These are phyloP conservation scores for Halophytophthora batemanensis DNA, from an alignment of 352 stramenopile species.

Conservation along the genomic window DNA sequence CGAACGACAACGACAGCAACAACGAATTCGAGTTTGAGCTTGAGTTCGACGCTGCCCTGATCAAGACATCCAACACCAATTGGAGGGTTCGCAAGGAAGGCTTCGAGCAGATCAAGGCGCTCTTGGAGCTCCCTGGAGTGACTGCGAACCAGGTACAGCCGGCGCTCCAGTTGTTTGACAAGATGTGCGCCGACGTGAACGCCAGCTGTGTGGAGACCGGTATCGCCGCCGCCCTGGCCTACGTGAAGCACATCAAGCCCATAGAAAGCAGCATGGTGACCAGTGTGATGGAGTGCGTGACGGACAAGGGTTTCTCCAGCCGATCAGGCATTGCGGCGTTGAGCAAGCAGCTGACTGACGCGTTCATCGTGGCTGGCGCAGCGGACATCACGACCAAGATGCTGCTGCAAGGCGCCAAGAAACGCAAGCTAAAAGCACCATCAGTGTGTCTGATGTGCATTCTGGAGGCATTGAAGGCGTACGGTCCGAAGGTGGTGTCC, in stretches of 20 bases:
- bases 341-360: slow-evolving; percentile 70
- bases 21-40: too few relatives aligned
- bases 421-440: slow-evolving; percentile 86
- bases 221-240: slow-evolving; percentile 70
- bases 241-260: slow-evolving; percentile 55
- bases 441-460: slow-evolving; percentile 64
- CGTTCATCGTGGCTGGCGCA: slow-evolving; percentile 72
- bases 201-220: slow-evolving; percentile 78
- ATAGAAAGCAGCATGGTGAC: slow-evolving; percentile 70
- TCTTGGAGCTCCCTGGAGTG: slow-evolving; percentile 50
- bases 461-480: slow-evolving; percentile 73
- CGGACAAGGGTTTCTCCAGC: slow-evolving; percentile 83
- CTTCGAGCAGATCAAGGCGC: slow-evolving; percentile 67
- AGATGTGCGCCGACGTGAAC: slow-evolving; percentile 85
- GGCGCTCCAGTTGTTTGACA: slow-evolving; percentile 60
- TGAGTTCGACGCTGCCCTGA: slow-evolving; percentile 53
- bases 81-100: slow-evolving; percentile 86
- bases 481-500: slow-evolving; percentile 71
- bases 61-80: slow-evolving; percentile 76
- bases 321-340: slow-evolving; percentile 74
- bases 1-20: too few relatives aligned
- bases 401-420: slow-evolving; percentile 81
- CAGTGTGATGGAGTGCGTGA: slow-evolving; percentile 69
- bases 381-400: slow-evolving; percentile 70
- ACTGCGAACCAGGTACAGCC: slow-evolving; percentile 41